Evolutionary conservation across 2,329 filamentous ascomycete genomes (phyloP).

Genomic region (Domatiomyces globalis): DNA sequence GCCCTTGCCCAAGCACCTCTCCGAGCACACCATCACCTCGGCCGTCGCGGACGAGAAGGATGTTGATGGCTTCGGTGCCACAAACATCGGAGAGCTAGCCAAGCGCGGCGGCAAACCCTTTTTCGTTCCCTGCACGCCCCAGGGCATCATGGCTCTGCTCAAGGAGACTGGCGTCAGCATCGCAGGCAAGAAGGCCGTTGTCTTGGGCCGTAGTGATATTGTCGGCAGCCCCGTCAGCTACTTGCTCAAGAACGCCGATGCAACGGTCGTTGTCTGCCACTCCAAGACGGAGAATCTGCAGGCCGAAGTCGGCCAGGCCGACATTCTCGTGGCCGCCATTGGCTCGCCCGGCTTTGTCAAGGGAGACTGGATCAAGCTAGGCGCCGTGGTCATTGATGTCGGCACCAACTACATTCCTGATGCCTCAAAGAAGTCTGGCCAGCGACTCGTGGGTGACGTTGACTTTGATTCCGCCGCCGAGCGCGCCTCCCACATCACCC

Average conservation of each 20-base stretch:
- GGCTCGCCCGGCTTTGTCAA: constrained; percentile 77
- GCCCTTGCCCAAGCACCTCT: constrained; percentile 75
- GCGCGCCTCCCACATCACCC: constrained; percentile 85
- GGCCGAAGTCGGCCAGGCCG: constrained; percentile 64
- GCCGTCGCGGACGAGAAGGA: constrained; percentile 89
- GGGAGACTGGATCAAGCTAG: constrained; percentile 89
- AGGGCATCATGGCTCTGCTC: constrained; percentile 89
- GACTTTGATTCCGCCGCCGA: constrained; percentile 73
- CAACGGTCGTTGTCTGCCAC: constrained; percentile 93
- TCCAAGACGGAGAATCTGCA: constrained; percentile 66
- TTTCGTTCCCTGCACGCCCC: constrained; percentile 90
- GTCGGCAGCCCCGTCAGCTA: constrained; percentile 96
- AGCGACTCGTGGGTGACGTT: constrained; percentile 86
- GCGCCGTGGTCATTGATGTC: constrained; percentile 91
- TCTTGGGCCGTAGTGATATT: constrained; percentile 89
- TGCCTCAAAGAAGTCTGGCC: constrained; percentile 75
- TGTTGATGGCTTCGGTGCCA: constrained; percentile 88
- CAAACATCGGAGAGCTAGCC: constrained; percentile 90
- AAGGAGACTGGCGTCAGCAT: constrained; percentile 70
- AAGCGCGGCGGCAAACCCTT: constrained; percentile 82
- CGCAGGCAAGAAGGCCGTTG: constrained; percentile 82
- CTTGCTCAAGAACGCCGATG: constrained; percentile 84
- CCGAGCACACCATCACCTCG: constrained; percentile 80
- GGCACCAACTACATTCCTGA: constrained; percentile 94
- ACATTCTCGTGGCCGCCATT: constrained; percentile 85